A percentile compares a stretch with the other conserved stretches of the same genome.
These are phyloP conservation scores for Eucalyptus curtisii DNA, from an alignment of 345 rosid genomes.

Conservation along the genomic window DNA sequence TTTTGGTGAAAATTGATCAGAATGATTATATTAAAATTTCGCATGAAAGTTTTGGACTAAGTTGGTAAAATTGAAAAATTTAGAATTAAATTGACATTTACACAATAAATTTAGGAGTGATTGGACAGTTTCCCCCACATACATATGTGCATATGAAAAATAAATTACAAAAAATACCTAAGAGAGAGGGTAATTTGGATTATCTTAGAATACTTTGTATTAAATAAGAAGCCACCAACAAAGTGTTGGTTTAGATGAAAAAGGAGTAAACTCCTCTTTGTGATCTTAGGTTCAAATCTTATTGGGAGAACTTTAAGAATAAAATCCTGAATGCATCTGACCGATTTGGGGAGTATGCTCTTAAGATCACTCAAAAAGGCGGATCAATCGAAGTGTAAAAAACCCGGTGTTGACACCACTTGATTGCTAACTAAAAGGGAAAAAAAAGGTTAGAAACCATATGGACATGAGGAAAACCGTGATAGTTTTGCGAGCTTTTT, in stretches of 20 bases:
- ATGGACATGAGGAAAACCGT: not conserved
- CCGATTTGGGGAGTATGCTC: not conserved
- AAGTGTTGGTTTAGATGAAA: not conserved
- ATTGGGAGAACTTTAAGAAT: not conserved
- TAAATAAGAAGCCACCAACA: not conserved
- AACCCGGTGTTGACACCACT: not conserved
- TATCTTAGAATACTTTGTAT: not conserved
- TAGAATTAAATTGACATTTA: fast-evolving
- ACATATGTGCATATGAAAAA: not conserved
- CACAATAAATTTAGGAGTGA: not conserved
- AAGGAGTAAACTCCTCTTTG: not conserved
- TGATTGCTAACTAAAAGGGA: not conserved
- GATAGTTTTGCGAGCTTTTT: not conserved
- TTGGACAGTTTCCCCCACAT: fast-evolving
- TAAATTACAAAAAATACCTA: not conserved
- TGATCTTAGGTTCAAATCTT: not conserved
- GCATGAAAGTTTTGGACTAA: fast-evolving
- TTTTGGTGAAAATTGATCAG: not conserved
- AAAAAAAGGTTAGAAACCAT: not conserved
- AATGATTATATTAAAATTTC: not conserved
- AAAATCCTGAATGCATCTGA: not conserved
- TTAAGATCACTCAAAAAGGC: not conserved
- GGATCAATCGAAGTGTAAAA: not conserved
- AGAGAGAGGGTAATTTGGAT: not conserved
- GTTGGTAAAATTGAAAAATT: not conserved